These are phyloP conservation scores for Podaxis sp. DNA, from an alignment of 768 basidiomycete genomes.

Conservation along the genomic window DNA sequence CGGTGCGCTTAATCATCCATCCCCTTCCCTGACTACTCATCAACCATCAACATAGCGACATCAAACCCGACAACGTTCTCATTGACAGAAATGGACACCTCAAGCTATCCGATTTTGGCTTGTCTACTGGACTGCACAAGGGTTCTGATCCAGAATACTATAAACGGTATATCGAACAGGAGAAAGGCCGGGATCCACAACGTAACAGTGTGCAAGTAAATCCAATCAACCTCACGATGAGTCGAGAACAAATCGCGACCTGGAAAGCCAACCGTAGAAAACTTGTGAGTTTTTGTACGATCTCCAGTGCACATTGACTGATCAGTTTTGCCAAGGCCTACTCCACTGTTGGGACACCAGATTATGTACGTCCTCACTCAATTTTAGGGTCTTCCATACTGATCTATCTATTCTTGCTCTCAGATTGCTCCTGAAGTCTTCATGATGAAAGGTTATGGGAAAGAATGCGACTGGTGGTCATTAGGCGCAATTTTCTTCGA, in stretches of 20 bases:
- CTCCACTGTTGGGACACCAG: conserved; percentile 77
- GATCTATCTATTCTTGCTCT: conserved; percentile 28
- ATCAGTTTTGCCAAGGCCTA: conserved; percentile 63
- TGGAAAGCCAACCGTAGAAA: conserved; percentile 99
- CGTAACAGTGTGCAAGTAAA: conserved; percentile 98
- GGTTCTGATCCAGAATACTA: conserved; percentile 93
- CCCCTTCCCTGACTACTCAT: not conserved
- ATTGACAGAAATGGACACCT: conserved; percentile 97
- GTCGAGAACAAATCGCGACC: conserved; percentile 93
- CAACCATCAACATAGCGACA: conserved; percentile 63
- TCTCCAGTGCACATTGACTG: not conserved
- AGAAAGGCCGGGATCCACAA: conserved; percentile 59
- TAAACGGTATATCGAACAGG: conserved; percentile 83
- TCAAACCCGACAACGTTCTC: conserved; percentile 98
- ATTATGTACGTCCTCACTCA: conserved; percentile 40
- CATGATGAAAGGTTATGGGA: conserved; percentile 94
- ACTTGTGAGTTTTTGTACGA: conserved; percentile 49
- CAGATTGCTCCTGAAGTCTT: conserved; percentile 98
- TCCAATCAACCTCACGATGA: conserved; percentile 96
- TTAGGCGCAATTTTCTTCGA: conserved; percentile 99
- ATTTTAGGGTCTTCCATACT: not conserved
- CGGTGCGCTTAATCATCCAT: conserved; percentile 51
- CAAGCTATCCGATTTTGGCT: conserved; percentile 97
- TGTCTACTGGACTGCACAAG: conserved; percentile 97
- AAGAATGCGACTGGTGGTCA: conserved; percentile 99